Evolutionary conservation across 1,139 yeast genomes (phyloP).

Genomic region (Blastobotrys aristatus): DNA sequence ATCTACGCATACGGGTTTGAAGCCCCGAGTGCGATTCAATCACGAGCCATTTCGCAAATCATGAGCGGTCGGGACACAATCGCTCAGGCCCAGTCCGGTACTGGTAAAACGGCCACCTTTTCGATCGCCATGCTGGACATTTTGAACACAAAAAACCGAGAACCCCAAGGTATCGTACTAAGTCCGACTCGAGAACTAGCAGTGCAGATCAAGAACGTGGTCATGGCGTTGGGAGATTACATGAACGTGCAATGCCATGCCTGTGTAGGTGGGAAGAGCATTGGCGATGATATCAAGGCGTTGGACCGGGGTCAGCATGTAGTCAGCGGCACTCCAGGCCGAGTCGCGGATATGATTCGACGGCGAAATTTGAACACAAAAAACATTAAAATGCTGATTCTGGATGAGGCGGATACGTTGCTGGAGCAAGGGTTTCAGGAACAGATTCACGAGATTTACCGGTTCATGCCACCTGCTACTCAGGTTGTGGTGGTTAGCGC

Average conservation of each 20-base stretch:
- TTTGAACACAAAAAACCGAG: conserved; percentile 49
- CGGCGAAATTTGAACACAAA: conserved; percentile 88
- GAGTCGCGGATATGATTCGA: conserved; percentile 96
- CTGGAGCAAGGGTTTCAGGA: conserved; percentile 95
- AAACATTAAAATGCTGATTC: conserved; percentile 90
- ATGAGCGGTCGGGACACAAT: conserved; percentile 95
- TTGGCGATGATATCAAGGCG: conserved; percentile 87
- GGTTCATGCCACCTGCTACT: conserved; percentile 86
- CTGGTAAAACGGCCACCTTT: conserved; percentile 99
- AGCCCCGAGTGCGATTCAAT: conserved; percentile 96
- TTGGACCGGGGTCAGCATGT: conserved; percentile 91
- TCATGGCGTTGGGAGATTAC: conserved; percentile 88
- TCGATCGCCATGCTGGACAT: conserved; percentile 95
- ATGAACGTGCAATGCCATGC: conserved; percentile 94
- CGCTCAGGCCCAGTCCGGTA: conserved; percentile 99
- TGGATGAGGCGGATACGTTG: conserved; percentile 99
- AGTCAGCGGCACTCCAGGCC: conserved; percentile 99
- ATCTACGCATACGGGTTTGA: conserved; percentile 98
- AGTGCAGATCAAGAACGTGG: conserved; percentile 94
- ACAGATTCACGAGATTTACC: conserved; percentile 95
- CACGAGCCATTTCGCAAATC: conserved; percentile 95
- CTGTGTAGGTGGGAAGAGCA: conserved; percentile 96
- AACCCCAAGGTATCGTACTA: conserved; percentile 77
- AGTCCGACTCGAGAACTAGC: conserved; percentile 99
- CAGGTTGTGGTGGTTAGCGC: conserved; percentile 97